Conservation (phyloP, 257 asterid genomes). For the Buddleja alternifolia region DNA sequence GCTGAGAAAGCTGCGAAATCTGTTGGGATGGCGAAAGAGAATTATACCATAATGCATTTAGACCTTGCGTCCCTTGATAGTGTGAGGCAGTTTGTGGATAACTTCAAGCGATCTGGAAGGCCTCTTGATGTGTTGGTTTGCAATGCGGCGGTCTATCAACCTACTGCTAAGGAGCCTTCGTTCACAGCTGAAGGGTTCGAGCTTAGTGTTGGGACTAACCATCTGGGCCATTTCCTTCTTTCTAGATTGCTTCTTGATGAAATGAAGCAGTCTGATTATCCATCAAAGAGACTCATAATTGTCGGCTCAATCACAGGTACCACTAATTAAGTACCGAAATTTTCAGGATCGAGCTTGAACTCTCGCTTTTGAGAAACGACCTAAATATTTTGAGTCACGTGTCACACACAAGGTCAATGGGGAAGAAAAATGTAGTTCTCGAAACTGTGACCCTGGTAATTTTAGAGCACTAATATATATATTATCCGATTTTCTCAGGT, state of each 20-base stretch:
- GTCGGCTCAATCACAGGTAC: conserved; percentile 96
- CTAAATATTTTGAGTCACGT: too few relatives aligned
- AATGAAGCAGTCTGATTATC: conserved; percentile 78
- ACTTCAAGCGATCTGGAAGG: conserved; percentile 59
- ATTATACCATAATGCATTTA: conserved; percentile 79
- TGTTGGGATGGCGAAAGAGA: conserved; percentile 72
- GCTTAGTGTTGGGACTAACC: conserved; percentile 90
- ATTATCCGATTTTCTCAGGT: too few relatives aligned
- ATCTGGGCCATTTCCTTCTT: conserved; percentile 86
- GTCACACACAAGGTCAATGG: too few relatives aligned
- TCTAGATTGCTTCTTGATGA: conserved; percentile 84
- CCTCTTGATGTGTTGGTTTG: conserved; percentile 84
- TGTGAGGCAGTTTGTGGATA: conserved; percentile 80
- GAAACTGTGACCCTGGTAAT: too few relatives aligned
- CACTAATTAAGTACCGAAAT: too few relatives aligned
- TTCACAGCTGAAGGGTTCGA: conserved; percentile 89
- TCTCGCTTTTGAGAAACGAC: too few relatives aligned
- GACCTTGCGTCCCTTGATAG: conserved; percentile 87
- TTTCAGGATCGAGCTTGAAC: too few relatives aligned
- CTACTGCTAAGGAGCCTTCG: conserved; percentile 82
- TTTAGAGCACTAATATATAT: too few relatives aligned
- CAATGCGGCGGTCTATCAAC: conserved; percentile 86
- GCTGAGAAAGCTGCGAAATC: conserved; percentile 78
- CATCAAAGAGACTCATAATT: conserved; percentile 79
- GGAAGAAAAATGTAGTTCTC: too few relatives aligned